phyloP scores from a whole-genome alignment of 805 yeast genomes.

The Cephaloascus fragrans region DNA sequence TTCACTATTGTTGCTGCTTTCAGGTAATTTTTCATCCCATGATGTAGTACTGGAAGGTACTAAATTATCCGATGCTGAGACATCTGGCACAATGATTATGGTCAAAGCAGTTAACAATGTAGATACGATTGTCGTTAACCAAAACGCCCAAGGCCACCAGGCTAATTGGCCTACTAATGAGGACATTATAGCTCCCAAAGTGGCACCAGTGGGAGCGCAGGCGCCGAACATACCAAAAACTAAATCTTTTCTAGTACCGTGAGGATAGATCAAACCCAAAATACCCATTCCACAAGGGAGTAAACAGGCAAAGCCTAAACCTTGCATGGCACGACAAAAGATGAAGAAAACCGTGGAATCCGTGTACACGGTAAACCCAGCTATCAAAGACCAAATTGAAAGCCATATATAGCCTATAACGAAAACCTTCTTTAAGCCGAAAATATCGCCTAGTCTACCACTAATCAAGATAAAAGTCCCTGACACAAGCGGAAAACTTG shows the following conservation, averaged over 20 bases:
- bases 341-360: constrained; percentile 39
- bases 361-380: constrained; percentile 48
- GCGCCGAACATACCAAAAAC: constrained; percentile 51
- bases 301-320: constrained; percentile 51
- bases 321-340: constrained; percentile 52
- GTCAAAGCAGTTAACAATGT: constrained; percentile 18
- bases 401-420: constrained; percentile 47
- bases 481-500: constrained; percentile 59
- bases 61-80: background rate
- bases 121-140: constrained; percentile 33
- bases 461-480: constrained; percentile 65
- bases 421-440: constrained; percentile 50
- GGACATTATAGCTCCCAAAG: constrained; percentile 43
- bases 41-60: constrained; percentile 1
- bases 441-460: constrained; percentile 66
- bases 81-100: constrained; percentile 25
- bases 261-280: constrained; percentile 30
- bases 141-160: constrained; percentile 58
- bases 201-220: constrained; percentile 55
- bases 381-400: constrained; percentile 46
- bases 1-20: constrained; percentile 6
- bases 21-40: constrained; percentile 4
- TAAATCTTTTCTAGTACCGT: constrained; percentile 39
- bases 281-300: constrained; percentile 56
- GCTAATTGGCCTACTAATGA: constrained; percentile 33